These are phyloP conservation scores for Isatis tinctoria DNA, from an alignment of 345 rosid genomes.

Conservation along the genomic window DNA sequence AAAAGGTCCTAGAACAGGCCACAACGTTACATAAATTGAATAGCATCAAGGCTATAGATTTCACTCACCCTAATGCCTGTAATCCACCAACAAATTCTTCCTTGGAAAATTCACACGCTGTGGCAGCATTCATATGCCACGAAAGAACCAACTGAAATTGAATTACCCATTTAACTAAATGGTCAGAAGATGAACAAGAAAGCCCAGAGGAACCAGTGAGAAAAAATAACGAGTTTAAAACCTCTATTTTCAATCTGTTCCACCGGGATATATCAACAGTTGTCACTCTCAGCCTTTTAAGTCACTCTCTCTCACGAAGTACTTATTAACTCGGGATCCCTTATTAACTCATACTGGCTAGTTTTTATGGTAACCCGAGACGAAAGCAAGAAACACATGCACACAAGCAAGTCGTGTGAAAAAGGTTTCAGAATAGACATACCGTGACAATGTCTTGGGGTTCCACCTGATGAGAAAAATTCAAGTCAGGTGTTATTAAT, in stretches of 20 bases:
- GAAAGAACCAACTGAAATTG: constrained; percentile 82
- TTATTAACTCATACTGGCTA: neutral
- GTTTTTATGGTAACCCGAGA: neutral
- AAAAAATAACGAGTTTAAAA: neutral
- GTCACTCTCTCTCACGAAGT: neutral
- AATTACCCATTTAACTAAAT: neutral
- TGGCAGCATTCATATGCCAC: constrained; percentile 99
- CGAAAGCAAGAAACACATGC: neutral
- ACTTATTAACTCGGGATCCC: too few relatives aligned
- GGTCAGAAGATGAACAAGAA: neutral
- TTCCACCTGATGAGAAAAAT: constrained; percentile 68
- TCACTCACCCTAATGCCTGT: constrained; percentile 74
- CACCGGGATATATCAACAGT: neutral
- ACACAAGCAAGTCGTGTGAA: constrained; percentile 7
- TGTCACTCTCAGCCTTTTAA: neutral
- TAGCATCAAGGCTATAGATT: neutral
- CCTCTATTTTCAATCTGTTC: neutral
- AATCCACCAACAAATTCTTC: constrained; percentile 83
- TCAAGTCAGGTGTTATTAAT: constrained; percentile 17
- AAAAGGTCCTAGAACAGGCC: neutral
- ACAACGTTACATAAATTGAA: neutral
- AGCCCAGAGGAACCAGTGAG: neutral
- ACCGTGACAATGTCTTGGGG: constrained; percentile 99
- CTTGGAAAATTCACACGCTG: constrained; percentile 93
- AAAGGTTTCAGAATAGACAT: constrained; percentile 32